Percentiles rank a stretch among this genome's conserved stretches.
These are phyloP conservation scores for Aureobasidium uvarum DNA, from an alignment of 2,329 filamentous ascomycete genomes.

Conservation along the genomic window DNA sequence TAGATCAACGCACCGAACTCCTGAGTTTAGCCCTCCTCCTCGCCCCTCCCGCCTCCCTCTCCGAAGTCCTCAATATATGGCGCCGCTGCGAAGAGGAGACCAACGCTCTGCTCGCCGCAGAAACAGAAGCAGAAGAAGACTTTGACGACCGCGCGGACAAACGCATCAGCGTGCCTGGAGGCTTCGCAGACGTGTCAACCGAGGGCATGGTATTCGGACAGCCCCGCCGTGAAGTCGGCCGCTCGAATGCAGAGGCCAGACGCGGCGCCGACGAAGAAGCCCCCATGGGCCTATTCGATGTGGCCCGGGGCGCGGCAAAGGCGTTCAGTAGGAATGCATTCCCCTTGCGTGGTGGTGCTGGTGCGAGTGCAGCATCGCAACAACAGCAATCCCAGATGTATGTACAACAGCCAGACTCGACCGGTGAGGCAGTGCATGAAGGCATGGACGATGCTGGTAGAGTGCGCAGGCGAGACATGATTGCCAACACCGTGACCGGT, in stretches of 20 bases:
- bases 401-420: neutral
- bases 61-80: constrained; percentile 73
- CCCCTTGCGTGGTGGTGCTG: constrained; percentile 39
- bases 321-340: constrained; percentile 51
- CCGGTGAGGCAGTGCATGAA: constrained; percentile 16
- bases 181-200: constrained; percentile 41
- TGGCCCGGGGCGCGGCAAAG: constrained; percentile 51
- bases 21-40: constrained; percentile 72
- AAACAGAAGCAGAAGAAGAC: constrained; percentile 65
- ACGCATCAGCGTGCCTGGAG: constrained; percentile 40
- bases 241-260: constrained; percentile 27
- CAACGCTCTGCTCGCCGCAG: constrained; percentile 62
- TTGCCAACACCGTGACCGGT: constrained; percentile 63
- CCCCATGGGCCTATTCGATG: constrained; percentile 55
- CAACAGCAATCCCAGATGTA: constrained; percentile 24
- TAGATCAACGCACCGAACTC: constrained; percentile 80
- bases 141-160: constrained; percentile 67
- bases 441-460: constrained; percentile 36
- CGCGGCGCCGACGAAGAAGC: constrained; percentile 48
- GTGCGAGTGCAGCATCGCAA: constrained; percentile 28
- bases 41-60: constrained; percentile 66
- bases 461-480: constrained; percentile 69
- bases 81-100: constrained; percentile 76
- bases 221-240: constrained; percentile 43
- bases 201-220: constrained; percentile 41